Percentiles rank a stretch among this genome's conserved stretches.
phyloP scores from a whole-genome alignment of 805 yeast genomes.

The Hanseniaspora meyeri region DNA sequence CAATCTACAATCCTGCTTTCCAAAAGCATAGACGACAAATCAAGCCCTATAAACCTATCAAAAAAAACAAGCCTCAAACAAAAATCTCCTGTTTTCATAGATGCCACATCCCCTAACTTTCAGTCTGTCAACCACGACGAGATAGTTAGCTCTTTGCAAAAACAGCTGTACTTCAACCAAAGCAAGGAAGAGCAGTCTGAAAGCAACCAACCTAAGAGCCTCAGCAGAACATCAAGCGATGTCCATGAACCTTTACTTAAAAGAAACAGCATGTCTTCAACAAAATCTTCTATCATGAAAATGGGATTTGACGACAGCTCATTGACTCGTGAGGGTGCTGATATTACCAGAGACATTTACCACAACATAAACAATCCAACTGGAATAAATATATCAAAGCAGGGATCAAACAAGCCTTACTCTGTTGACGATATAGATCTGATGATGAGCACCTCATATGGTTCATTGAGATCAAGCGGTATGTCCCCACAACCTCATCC shows the following conservation, averaged over 20 bases:
- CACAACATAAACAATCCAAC: slow-evolving; percentile 17
- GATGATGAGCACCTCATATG: slow-evolving; percentile 2
- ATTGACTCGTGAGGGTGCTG: slow-evolving; percentile 27
- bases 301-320: slow-evolving; percentile 15
- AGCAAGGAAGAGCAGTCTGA: slow-evolving; percentile 5
- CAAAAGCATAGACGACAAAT: slow-evolving; percentile 13
- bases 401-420: slow-evolving; percentile 15
- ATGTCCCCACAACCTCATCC: not conserved
- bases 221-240: slow-evolving; percentile 11
- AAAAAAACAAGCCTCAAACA: slow-evolving; percentile 8
- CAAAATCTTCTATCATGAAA: slow-evolving; percentile 1
- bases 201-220: slow-evolving; percentile 7
- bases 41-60: slow-evolving; percentile 12
- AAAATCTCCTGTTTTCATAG: slow-evolving; percentile 18
- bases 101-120: slow-evolving; percentile 26
- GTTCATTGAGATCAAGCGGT: slow-evolving; percentile 2
- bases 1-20: slow-evolving; percentile 17
- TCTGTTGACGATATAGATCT: slow-evolving; percentile 23
- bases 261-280: not conserved
- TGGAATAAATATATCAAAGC: slow-evolving; percentile 5
- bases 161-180: slow-evolving; percentile 22
- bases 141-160: slow-evolving; percentile 25
- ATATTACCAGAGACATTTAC: slow-evolving; percentile 30
- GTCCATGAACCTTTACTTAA: slow-evolving; percentile 9
- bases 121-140: slow-evolving; percentile 23